Evolutionary conservation across 345 rosid genomes (phyloP).

Genomic region (Carallia pectinifolia): DNA sequence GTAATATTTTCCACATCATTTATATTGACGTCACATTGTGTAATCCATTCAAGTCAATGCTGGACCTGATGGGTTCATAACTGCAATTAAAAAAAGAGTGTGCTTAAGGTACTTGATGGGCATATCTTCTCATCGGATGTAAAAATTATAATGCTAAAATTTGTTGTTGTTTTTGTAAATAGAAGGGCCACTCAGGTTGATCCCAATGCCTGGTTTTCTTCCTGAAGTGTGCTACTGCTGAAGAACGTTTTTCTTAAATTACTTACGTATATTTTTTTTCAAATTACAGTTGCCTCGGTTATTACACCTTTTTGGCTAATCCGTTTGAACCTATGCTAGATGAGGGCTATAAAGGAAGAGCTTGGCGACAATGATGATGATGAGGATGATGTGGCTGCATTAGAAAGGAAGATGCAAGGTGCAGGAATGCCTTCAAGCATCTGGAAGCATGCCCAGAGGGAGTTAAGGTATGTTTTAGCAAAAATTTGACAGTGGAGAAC

Average conservation of each 20-base stretch:
- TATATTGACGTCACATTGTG: too few species aligned
- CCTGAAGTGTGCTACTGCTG: too few species aligned
- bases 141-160: not conserved
- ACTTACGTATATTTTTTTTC: not conserved
- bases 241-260: not conserved
- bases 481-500: not conserved
- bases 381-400: conserved; percentile 93
- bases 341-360: conserved; percentile 99
- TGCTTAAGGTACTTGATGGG: not conserved
- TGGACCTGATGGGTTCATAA: not conserved
- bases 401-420: conserved; percentile 96
- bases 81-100: too few species aligned
- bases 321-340: conserved; percentile 43
- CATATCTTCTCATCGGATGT: not conserved
- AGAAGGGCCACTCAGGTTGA: too few species aligned
- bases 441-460: conserved; percentile 98
- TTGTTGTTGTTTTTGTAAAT: too few species aligned
- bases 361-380: conserved; percentile 99
- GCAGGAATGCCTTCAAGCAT: conserved; percentile 93
- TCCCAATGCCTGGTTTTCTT: too few species aligned
- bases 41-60: not conserved
- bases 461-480: conserved; percentile 59
- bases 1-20: too few species aligned
- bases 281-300: conserved; percentile 12
- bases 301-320: conserved; percentile 12